A percentile compares a stretch with the other conserved stretches of the same genome.
Conservation (phyloP, 345 rosid genomes). For the Euphorbia lathyris region DNA sequence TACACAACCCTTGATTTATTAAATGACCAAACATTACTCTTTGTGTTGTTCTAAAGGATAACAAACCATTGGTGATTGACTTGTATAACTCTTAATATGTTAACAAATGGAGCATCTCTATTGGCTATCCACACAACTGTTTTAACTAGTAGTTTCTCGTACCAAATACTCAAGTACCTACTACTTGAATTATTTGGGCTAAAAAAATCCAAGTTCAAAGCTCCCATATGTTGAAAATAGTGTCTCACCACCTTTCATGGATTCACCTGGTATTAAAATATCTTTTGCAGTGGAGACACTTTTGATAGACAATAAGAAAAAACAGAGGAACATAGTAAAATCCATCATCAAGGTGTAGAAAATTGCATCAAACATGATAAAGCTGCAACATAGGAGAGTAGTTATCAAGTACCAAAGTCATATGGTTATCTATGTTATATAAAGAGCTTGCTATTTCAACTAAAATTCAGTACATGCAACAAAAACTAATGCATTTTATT, state of each 20-base stretch:
- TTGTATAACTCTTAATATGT: not conserved
- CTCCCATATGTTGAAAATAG: constrained; percentile 20
- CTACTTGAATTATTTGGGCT: constrained; percentile 4
- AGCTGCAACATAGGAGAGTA: not conserved
- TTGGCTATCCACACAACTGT: constrained; percentile 22
- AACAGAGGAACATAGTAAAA: not conserved
- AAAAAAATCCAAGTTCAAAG: constrained; percentile 40
- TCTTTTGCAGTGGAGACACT: constrained; percentile 11
- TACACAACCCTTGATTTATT: not conserved
- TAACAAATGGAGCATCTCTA: constrained; percentile 1
- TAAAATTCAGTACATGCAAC: not conserved
- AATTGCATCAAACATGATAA: not conserved
- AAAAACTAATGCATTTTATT: not conserved
- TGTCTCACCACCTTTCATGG: constrained; percentile 19
- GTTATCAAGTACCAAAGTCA: not conserved
- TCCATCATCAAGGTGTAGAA: not conserved
- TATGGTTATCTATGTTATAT: not conserved
- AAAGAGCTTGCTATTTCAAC: not conserved
- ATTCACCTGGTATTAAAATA: constrained; percentile 11
- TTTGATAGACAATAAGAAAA: not conserved
- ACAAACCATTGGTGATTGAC: not conserved
- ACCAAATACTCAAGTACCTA: constrained; percentile 16
- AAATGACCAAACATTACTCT: constrained; percentile 5
- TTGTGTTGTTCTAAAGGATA: not conserved
- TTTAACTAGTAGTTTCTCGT: not conserved